phyloP scores from a whole-genome alignment of 495 filamentous ascomycete species.

The Chaetomium tenue region DNA sequence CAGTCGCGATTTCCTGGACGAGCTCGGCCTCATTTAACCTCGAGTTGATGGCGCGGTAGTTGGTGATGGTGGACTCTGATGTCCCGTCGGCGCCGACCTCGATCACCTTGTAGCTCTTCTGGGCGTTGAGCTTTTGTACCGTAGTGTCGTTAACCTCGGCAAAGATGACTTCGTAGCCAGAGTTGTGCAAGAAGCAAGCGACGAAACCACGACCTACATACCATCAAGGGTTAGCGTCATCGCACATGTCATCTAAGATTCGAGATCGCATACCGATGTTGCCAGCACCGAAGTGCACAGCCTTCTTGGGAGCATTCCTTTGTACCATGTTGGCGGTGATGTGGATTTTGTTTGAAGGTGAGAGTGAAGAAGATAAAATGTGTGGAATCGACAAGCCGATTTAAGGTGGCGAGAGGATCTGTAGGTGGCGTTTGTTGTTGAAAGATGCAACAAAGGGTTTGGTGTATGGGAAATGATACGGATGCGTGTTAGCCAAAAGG shows the following conservation, averaged over 20 bases:
- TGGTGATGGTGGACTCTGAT: constrained; percentile 75
- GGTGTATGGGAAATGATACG: not conserved
- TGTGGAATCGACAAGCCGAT: not conserved
- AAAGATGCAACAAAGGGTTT: not conserved
- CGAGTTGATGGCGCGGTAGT: constrained; percentile 95
- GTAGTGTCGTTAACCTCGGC: constrained; percentile 83
- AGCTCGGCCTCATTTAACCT: constrained; percentile 76
- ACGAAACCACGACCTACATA: constrained; percentile 53
- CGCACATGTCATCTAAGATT: not conserved
- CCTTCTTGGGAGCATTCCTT: constrained; percentile 58
- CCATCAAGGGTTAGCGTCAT: constrained; percentile 18
- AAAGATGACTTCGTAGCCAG: constrained; percentile 90
- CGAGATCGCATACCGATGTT: constrained; percentile 62
- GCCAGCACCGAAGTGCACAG: constrained; percentile 90
- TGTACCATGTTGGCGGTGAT: constrained; percentile 15
- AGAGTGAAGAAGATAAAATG: not conserved
- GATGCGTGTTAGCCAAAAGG: not conserved
- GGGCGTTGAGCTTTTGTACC: constrained; percentile 71
- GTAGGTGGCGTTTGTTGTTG: constrained; percentile 4
- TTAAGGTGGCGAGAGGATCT: not conserved
- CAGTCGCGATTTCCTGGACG: constrained; percentile 77
- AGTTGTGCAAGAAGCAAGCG: constrained; percentile 72
- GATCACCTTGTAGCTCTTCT: constrained; percentile 80
- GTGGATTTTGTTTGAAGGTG: not conserved
- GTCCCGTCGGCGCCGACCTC: constrained; percentile 88